Percentiles rank a stretch among this genome's conserved stretches.
Evolutionary conservation across 495 filamentous ascomycete species (phyloP).

Genomic region (Trichoderma asperelloides): DNA sequence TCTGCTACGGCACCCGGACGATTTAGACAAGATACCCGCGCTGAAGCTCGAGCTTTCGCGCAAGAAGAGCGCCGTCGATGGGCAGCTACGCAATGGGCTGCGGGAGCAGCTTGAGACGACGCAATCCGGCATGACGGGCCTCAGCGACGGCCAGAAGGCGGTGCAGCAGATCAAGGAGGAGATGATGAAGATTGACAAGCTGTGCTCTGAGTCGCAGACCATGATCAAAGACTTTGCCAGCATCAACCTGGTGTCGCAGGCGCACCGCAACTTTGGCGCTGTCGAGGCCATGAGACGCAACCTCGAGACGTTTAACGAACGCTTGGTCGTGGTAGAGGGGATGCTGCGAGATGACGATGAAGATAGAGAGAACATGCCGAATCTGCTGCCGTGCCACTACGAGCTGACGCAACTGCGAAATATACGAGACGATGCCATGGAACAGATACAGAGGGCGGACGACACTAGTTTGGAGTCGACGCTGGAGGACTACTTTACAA

Average conservation of each 20-base stretch:
- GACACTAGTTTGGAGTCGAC: constrained; percentile 69
- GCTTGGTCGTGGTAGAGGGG: constrained; percentile 61
- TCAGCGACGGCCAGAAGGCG: constrained; percentile 79
- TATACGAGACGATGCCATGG: constrained; percentile 90
- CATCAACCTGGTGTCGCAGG: constrained; percentile 86
- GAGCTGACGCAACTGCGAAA: constrained; percentile 84
- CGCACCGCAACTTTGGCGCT: constrained; percentile 87
- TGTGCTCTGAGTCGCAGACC: constrained; percentile 90
- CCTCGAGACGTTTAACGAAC: constrained; percentile 73
- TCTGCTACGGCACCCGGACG: constrained; percentile 63
- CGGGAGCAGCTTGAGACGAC: constrained; percentile 87
- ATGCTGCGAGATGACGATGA: constrained; percentile 74
- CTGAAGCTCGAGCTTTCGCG: constrained; percentile 89
- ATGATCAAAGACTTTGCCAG: constrained; percentile 96
- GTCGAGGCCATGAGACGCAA: constrained; percentile 86
- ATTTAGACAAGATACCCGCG: constrained; percentile 88
- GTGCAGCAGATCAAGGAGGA: constrained; percentile 89
- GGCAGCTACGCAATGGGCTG: constrained; percentile 76
- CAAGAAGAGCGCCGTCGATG: constrained; percentile 87
- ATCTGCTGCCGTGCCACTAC: constrained; percentile 81
- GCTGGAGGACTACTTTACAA: constrained; percentile 76
- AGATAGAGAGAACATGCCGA: constrained; percentile 82
- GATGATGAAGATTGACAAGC: constrained; percentile 95
- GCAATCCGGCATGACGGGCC: constrained; percentile 76
- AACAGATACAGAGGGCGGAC: constrained; percentile 72